Conservation (phyloP, 108 stramenopile species). For the Seminavis robusta region DNA sequence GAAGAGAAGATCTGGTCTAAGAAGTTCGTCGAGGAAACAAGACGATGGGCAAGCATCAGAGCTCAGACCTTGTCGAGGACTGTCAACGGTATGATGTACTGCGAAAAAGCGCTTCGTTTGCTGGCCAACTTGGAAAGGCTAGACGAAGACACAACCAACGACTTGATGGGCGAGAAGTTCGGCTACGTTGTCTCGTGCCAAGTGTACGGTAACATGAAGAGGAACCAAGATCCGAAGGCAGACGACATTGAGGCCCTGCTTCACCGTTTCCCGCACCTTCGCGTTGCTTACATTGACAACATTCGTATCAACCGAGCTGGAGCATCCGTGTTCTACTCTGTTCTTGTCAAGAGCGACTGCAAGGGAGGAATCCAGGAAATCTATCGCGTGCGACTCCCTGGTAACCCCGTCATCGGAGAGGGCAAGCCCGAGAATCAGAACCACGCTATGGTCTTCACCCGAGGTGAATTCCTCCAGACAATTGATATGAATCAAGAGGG, state of each 20-base stretch:
- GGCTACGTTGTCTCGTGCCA: slow-evolving; percentile 97
- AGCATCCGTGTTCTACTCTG: slow-evolving; percentile 83
- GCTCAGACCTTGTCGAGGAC: slow-evolving; percentile 95
- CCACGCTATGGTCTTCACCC: slow-evolving; percentile 97
- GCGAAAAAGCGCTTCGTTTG: slow-evolving; percentile 93
- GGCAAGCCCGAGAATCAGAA: slow-evolving; percentile 99
- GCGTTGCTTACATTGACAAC: slow-evolving; percentile 96
- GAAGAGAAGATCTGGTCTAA: slow-evolving; percentile 93
- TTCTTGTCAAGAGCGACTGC: slow-evolving; percentile 89
- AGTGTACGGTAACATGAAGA: slow-evolving; percentile 94
- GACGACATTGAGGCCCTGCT: slow-evolving; percentile 96
- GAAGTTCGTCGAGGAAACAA: slow-evolving; percentile 79
- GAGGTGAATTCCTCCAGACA: slow-evolving; percentile 95
- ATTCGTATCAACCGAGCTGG: slow-evolving; percentile 83
- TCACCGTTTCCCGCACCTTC: slow-evolving; percentile 89
- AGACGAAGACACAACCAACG: slow-evolving; percentile 86
- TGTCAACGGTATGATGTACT: slow-evolving; percentile 98
- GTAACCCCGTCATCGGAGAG: slow-evolving; percentile 96
- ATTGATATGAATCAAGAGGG: slow-evolving; percentile 99
- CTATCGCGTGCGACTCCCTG: slow-evolving; percentile 94
- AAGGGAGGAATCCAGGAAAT: slow-evolving; percentile 83
- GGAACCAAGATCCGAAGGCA: slow-evolving; percentile 94
- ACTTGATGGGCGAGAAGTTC: slow-evolving; percentile 93
- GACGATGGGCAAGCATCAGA: slow-evolving; percentile 96
- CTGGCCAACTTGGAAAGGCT: slow-evolving; percentile 91